A percentile compares a stretch with the other conserved stretches of the same genome.
Conservation (phyloP, 116 monocot species). For the Trichopus zeylanicus region DNA sequence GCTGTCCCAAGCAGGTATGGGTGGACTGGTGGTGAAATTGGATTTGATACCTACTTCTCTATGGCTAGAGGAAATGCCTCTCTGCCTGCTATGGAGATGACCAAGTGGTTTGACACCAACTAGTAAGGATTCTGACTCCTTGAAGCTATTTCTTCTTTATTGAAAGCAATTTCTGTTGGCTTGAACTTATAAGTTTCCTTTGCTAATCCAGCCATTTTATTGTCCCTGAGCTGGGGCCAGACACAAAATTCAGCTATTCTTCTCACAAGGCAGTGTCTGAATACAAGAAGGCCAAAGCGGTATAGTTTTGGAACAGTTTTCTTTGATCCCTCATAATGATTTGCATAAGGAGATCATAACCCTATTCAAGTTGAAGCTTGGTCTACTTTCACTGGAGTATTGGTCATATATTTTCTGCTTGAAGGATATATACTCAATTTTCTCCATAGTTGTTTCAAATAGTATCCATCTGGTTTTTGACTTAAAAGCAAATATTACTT, state of each 20-base stretch:
- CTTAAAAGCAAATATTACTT: too few species aligned
- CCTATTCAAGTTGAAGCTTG: too few species aligned
- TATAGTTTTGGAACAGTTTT: constrained; percentile 3
- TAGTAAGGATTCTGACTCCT: constrained; percentile 18
- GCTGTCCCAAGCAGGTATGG: constrained; percentile 34
- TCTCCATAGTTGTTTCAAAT: too few species aligned
- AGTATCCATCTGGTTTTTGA: too few species aligned
- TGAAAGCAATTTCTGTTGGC: neutral
- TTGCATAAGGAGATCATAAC: neutral
- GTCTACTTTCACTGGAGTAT: too few species aligned
- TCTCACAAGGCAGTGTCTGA: constrained; percentile 55
- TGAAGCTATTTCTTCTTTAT: neutral
- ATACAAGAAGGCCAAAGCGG: constrained; percentile 53
- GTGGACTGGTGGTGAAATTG: constrained; percentile 31
- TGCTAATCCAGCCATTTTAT: constrained; percentile 41
- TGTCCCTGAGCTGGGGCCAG: constrained; percentile 48
- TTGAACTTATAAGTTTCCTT: neutral
- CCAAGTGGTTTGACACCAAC: constrained; percentile 51
- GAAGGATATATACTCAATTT: too few species aligned
- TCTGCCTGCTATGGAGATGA: constrained; percentile 44
- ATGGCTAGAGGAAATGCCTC: constrained; percentile 43
- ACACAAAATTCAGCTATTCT: constrained; percentile 33
- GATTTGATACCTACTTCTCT: constrained; percentile 31
- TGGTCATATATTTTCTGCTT: too few species aligned
- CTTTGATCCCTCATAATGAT: neutral